These are phyloP conservation scores for Murraya koenigii DNA, from an alignment of 345 rosid species.

Conservation along the genomic window DNA sequence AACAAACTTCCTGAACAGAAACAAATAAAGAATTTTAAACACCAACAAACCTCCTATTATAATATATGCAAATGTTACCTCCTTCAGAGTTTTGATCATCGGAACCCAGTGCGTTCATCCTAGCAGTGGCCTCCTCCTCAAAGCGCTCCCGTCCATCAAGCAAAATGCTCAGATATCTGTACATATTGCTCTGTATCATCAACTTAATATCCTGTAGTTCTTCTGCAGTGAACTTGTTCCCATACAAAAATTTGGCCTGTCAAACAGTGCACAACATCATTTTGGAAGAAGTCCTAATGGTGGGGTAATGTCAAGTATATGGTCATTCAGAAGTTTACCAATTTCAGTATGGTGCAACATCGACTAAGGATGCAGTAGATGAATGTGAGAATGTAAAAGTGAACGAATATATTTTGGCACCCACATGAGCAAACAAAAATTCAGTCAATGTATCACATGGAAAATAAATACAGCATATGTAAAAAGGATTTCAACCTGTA, in stretches of 20 bases:
- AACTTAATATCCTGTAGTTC: conserved; percentile 88
- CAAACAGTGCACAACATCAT: conserved; percentile 18
- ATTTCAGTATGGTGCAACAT: background rate
- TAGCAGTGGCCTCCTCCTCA: conserved; percentile 82
- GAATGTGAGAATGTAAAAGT: background rate
- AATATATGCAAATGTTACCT: conserved; percentile 33
- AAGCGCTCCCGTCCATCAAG: conserved; percentile 96
- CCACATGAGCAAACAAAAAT: background rate
- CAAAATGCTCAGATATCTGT: conserved; percentile 86
- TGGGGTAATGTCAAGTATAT: background rate
- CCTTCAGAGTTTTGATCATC: conserved; percentile 46
- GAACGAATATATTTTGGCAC: background rate
- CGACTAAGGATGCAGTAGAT: background rate
- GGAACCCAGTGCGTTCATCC: conserved; percentile 33
- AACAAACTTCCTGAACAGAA: background rate
- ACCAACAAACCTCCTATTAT: too few species aligned
- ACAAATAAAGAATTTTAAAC: background rate
- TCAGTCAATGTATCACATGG: background rate
- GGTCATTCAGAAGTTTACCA: background rate
- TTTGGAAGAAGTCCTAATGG: background rate
- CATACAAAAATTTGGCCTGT: conserved; percentile 95
- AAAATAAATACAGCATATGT: too few species aligned
- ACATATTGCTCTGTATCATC: conserved; percentile 98
- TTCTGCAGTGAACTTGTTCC: conserved; percentile 71
- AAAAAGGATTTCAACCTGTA: background rate